Base-by-base conservation (phyloP, 768 basidiomycete genomes). In the Lentinula raphanica region DNA sequence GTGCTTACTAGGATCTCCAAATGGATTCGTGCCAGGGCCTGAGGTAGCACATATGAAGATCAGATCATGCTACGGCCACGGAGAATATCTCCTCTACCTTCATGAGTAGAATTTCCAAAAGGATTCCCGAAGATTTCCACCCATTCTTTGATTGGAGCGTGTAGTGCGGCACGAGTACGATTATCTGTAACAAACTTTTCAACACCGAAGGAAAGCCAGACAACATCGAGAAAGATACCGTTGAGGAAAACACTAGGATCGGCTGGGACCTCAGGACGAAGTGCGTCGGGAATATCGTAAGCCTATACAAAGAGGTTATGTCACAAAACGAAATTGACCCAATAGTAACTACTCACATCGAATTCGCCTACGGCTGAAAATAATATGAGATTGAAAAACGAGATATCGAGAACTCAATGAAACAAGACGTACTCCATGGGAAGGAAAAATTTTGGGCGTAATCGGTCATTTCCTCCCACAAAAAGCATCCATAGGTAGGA, bases 361-460 rank as follows among this genome's bases (percentile, higher is more conserved):
- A 44, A 58, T 6, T 21, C 38, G 11, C 48, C 48, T 32, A 21
- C 48, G 45, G 35, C 40, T 53, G 44, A n/a, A 8, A 12, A 49
- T 45, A 27, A 8, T 7, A 38, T 50, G 23, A 9, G 5, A 31
- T 29, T n/a, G 15, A 38, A 13, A 7, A 17, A 19, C 8, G 13
- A 28, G 1, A 25, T 21, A 15, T 19, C 23, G 12, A 32, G 32
- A 19, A 25, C 1, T 19, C 45, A 39, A 17, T 35, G 32, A 32
- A n/a, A 35, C 23, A 25, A 72, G 21, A 40, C 31, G 59, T 57
- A 74, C 72, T 68, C 80, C 79, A 81, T 1, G 88, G 88, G 65
- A 77, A 83, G 1, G 88, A 86, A 64, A 76, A 89, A 64, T 90
- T 91, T 58, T 82, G 50, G 13, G 87, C 85, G 61, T 90, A 90